Percentiles rank a stretch among this genome's conserved stretches.
Evolutionary conservation across 768 basidiomycete genomes (phyloP).

Genomic region (Cystobasidium ongulense): DNA sequence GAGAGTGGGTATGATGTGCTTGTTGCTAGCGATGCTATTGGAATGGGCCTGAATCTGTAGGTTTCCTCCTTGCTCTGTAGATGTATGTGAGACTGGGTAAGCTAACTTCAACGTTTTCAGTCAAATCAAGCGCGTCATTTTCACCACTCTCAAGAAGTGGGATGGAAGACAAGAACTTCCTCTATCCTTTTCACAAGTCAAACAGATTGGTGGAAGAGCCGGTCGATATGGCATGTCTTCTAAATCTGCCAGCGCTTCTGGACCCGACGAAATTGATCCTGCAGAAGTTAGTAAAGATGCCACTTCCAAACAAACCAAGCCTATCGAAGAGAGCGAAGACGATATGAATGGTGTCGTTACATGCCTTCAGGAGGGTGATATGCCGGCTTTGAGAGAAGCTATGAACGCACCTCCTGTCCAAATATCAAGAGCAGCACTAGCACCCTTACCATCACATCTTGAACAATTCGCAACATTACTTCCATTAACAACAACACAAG

Average conservation of each 20-base stretch:
- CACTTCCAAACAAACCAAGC: constrained; percentile 33
- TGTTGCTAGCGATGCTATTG: constrained; percentile 87
- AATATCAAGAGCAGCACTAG: constrained; percentile 34
- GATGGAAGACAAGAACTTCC: constrained; percentile 48
- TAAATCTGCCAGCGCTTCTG: constrained; percentile 33
- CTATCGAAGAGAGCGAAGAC: constrained; percentile 29
- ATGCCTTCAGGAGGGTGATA: constrained; percentile 58
- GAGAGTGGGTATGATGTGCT: constrained; percentile 77
- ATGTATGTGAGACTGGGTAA: too few species aligned
- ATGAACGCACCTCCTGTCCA: constrained; percentile 51
- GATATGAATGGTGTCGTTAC: constrained; percentile 62
- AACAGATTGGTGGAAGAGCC: constrained; percentile 90
- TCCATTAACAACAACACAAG: constrained; percentile 43
- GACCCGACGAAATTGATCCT: constrained; percentile 38
- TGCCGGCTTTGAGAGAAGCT: constrained; percentile 56
- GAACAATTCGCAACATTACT: constrained; percentile 44
- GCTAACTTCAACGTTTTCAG: constrained; percentile 48
- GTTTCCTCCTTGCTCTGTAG: constrained; percentile 41
- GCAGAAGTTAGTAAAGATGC: constrained; percentile 13
- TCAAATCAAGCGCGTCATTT: constrained; percentile 82
- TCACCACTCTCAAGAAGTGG: constrained; percentile 62
- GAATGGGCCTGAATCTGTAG: constrained; percentile 95
- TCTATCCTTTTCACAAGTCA: constrained; percentile 67
- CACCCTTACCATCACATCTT: constrained; percentile 11
- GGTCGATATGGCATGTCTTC: constrained; percentile 72